Conservation (phyloP, 495 filamentous ascomycete genomes). For the Aspergillus conjunctus region DNA sequence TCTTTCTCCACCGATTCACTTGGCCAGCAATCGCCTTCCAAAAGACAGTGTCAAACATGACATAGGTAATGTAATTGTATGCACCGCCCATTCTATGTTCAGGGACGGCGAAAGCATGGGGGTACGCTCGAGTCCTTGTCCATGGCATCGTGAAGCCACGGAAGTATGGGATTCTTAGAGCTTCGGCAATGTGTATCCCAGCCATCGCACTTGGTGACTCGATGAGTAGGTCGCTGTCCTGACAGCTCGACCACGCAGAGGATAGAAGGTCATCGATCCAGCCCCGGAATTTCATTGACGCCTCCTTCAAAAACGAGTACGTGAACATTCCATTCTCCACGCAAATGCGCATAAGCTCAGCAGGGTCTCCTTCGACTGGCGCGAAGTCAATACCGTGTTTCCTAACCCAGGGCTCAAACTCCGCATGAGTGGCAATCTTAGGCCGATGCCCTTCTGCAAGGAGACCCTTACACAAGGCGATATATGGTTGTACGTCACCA, state of each 20-base stretch:
- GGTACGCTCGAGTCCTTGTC: slow-evolving; percentile 93
- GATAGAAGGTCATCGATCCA: slow-evolving; percentile 89
- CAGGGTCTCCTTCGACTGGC: slow-evolving; percentile 86
- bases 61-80: slow-evolving; percentile 94
- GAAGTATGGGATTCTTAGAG: slow-evolving; percentile 91
- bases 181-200: slow-evolving; percentile 98
- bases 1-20: slow-evolving; percentile 90
- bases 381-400: slow-evolving; percentile 91
- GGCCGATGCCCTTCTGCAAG: slow-evolving; percentile 84
- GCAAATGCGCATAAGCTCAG: slow-evolving; percentile 92
- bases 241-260: slow-evolving; percentile 83
- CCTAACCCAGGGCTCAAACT: slow-evolving; percentile 87
- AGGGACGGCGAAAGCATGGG: slow-evolving; percentile 95
- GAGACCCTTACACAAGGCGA: slow-evolving; percentile 90
- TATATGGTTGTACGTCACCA: slow-evolving; percentile 97
- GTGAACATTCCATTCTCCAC: slow-evolving; percentile 99
- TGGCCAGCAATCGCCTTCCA: slow-evolving; percentile 92
- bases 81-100: slow-evolving; percentile 90
- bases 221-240: slow-evolving; percentile 86
- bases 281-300: slow-evolving; percentile 83
- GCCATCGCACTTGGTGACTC: slow-evolving; percentile 98
- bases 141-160: slow-evolving; percentile 98
- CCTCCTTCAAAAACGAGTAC: slow-evolving; percentile 83
- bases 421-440: slow-evolving; percentile 86
- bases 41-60: slow-evolving; percentile 96